A percentile compares a stretch with the other conserved stretches of the same genome.
Evolutionary conservation across 495 filamentous ascomycete species (phyloP).

Genomic region (Aspergillus nidulans): DNA sequence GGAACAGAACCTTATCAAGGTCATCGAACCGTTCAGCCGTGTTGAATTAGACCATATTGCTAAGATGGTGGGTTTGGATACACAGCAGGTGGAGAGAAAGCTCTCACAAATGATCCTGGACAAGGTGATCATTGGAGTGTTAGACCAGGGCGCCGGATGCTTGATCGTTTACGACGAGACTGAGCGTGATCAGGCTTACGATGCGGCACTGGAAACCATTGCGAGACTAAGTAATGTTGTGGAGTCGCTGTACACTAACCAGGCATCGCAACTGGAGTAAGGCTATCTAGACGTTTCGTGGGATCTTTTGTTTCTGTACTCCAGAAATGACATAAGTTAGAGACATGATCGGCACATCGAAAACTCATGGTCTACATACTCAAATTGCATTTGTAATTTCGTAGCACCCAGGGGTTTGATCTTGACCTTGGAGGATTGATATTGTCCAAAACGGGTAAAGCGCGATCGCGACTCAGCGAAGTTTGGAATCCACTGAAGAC

Average conservation of each 20-base stretch:
- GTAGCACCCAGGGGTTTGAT: background rate
- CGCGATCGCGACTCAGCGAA: conserved; percentile 23
- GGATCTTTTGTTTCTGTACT: conserved; percentile 13
- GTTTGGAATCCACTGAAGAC: conserved; percentile 9
- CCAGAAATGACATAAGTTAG: conserved; percentile 23
- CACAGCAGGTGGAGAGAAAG: conserved; percentile 95
- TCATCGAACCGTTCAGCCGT: conserved; percentile 95
- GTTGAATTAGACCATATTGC: conserved; percentile 97
- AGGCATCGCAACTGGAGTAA: conserved; percentile 91
- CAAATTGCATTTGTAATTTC: background rate
- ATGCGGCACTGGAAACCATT: conserved; percentile 89
- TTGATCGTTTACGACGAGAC: conserved; percentile 96
- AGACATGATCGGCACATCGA: conserved; percentile 12
- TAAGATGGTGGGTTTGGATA: conserved; percentile 94
- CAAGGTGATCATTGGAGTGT: conserved; percentile 94
- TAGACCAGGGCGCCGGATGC: conserved; percentile 97
- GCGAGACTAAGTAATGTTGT: conserved; percentile 97
- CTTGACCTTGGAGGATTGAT: too few relatives aligned
- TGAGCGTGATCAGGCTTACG: conserved; percentile 87
- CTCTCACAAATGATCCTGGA: conserved; percentile 98
- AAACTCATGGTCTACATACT: background rate
- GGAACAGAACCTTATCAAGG: conserved; percentile 98
- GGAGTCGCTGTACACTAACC: conserved; percentile 95
- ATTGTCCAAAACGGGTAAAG: conserved; percentile 38
- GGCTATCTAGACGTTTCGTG: conserved; percentile 1